Base-by-base conservation (phyloP, 176 grass and related monocot species). In the Otatea glauca region DNA sequence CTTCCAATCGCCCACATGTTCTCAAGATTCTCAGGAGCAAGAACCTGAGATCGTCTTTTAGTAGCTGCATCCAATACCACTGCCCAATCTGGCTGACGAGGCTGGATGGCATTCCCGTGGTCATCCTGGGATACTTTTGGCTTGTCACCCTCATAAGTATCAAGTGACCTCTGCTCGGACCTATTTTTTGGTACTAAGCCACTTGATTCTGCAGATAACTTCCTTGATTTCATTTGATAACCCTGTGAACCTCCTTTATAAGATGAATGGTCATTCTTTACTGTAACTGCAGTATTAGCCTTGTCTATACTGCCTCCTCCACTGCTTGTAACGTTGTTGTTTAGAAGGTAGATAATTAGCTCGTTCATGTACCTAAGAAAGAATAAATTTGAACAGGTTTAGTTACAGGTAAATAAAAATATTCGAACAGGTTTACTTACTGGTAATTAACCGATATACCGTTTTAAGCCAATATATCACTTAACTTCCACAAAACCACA, bases 1-100 rank as follows among this genome's bases (percentile, higher is more conserved):
- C 91, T 92, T 72, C 96, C 96, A 78, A 94, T 98, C 55, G 96
- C 86, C 96, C 96, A 98, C 93, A 98, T 94, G 74, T 98, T 98
- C 43, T 98, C 96, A 88, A 98, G 89, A 90, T 98, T 98, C 78
- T 98, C 96, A 70, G 96, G 96, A 48, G 93, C 91, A 90, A 98
- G 93, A 79, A 98, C 89, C 74, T 98, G 68, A 72, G 88, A 89
- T 81, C 93, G 79, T 73, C 96, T 98, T 92, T 96, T 92, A 66
- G 91, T 94, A 88, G 93, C 91, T 85, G 96, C 96, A 64, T 95
- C 96, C 72, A 98, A 75, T 87, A 77, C 77, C 56, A 86, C 13
- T 6, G 96, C 93, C 96, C 96, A 98, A 53, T 94, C 96, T 83
- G 93, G 89, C 65, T 88, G 87, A 45, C 88, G 78, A 81, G 75